Evolutionary conservation across 495 filamentous ascomycete species (phyloP), one percentile per base, ranked within the genome.

Genomic region (Ramalina intermedia): DNA sequence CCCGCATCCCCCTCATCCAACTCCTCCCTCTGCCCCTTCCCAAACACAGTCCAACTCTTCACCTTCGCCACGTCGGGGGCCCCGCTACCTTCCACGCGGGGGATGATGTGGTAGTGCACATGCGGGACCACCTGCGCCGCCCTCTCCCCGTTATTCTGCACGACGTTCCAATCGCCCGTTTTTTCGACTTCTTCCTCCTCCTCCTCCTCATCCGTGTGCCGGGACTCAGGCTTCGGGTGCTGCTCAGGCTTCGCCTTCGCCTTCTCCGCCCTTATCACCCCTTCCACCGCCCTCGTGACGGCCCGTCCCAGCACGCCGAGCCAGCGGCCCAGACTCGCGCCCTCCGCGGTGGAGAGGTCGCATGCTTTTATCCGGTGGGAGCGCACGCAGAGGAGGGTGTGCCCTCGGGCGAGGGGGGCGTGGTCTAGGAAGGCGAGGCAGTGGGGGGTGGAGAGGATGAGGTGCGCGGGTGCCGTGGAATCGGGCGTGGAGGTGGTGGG

Each of bases 31-130:
- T 78, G 71, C 9, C 89, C 88, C 21, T 82, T 69, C 12, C 87
- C 89, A 73, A 94, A 94, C 81, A 91, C 78, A 14, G 71, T 73
- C 63, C 75, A 89, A 45, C 83, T 84, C 64, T 68, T 74, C 63
- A 63, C 66, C 55, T 66, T 69, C 18, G 55, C 55, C 41, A 49
- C 50, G 26, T 53, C 57, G 29, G 29, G 29, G 29, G 29, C 29
- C 29, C 29, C 29, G 2, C 29, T 13, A 44, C 52, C 59, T 43
- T 47, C 51, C 12, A 56, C 77, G 23, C 89, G 66, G 2, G 89
- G 89, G 40, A 96, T 90, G 23, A 96, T 73, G 55, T 96, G 90
- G 64, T 88, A 95, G 62, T 96, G 89, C 6, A 90, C 81, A 64
- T 95, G 89, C 18, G 80, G 79, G 2, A 96, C 87, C 20, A 89